Evolutionary conservation across 306 rosid genomes (phyloP), one percentile per base, ranked within the genome.

Genomic region (Crotalaria pallida): DNA sequence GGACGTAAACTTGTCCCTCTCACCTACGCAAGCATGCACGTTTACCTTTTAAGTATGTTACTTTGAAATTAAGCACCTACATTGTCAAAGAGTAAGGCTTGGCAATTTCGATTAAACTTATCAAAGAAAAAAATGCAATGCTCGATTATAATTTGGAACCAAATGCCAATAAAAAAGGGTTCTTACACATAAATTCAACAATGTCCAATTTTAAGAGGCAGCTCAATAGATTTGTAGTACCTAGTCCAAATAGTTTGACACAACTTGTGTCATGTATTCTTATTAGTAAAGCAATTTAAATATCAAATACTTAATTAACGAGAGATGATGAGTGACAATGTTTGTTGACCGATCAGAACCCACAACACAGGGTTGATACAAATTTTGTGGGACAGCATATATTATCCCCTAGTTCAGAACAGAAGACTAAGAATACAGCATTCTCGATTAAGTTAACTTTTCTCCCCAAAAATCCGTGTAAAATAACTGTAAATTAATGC

Each of bases 41-140:
- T 57, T 57, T 47, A 58, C 44, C 33, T 13, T 21, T 15, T 69
- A 48, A 16, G 19, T 48, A 48, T 65, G 69, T 48, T 57, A 43
- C 17, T 57, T 47, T 33, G 62, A 58, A 34, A 50, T 43, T 56
- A 65, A 43, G 67, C 59, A 22, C 52, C 53, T 15, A 52, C 74
- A 38, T 53, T 22, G 58, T 57, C 60, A 45, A 29, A 53, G 53
- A 50, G 29, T 19, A 12, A 65, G 44, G 60, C 45, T 29, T 29
- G 52, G 17, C 31, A 51, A 6, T 11, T 44, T 55, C 21, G 3
- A 65, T 33, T 65, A 44, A 10, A 29, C 41, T 53, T 69, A 22
- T 38, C n/a, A 10, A 3, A 12, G 8, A 12, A n/a, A 17, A 17
- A 4, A 65, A 47, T 0, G 22, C 15, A 31, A 56, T 34, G 27